Evolutionary conservation across 2,329 filamentous ascomycete genomes (phyloP).

Genomic region (Paecilomyces fulvus): DNA sequence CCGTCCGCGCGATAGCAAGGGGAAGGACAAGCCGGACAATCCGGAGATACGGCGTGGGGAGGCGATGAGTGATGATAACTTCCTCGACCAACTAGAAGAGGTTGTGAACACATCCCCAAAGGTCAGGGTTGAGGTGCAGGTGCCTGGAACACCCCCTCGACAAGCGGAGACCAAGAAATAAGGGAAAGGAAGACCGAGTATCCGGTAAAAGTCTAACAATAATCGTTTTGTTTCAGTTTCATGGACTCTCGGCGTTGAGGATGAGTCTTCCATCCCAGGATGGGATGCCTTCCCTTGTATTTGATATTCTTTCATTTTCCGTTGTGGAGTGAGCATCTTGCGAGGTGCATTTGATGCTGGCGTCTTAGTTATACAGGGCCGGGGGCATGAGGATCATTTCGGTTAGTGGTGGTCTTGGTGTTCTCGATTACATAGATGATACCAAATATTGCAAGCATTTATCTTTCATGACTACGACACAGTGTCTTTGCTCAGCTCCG

Average conservation of each 20-base stretch:
- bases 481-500: not conserved
- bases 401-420: not conserved
- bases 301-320: not conserved
- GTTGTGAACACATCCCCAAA: not conserved
- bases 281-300: not conserved
- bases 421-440: not conserved
- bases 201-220: not conserved
- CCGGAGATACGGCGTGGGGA: not conserved
- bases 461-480: not conserved
- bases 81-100: not conserved
- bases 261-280: not conserved
- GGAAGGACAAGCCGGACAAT: not conserved
- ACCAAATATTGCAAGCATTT: not conserved
- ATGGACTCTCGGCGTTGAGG: not conserved
- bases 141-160: conserved; percentile 16
- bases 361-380: not conserved
- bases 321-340: not conserved
- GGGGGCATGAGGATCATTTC: not conserved
- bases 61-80: not conserved
- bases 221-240: not conserved
- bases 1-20: not conserved
- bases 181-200: not conserved
- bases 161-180: conserved; percentile 2
- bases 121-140: conserved; percentile 14
- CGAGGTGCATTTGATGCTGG: not conserved